Base-by-base conservation (phyloP, 2,329 filamentous ascomycete genomes). In the Ascochyta viciae-villosae region DNA sequence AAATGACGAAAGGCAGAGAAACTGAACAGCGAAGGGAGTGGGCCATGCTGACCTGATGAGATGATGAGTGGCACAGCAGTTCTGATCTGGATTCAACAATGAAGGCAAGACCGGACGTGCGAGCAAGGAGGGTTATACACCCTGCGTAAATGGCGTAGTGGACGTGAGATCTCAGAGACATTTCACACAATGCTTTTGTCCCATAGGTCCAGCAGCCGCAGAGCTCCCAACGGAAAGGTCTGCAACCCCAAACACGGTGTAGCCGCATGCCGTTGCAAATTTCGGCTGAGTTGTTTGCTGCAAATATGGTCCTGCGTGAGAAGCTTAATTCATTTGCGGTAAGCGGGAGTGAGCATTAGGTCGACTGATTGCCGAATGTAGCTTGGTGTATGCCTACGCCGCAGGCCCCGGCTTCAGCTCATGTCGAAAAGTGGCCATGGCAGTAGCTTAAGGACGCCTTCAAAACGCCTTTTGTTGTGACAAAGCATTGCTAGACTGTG, bases 361-460 rank as follows among this genome's bases (percentile, higher is more conserved):
- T 39, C 39, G 23, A 48, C 29, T 34, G 31, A 33, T 49, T 54
- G 39, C 60, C 60, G 31, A 45, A 63, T 48, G 42, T 19, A 52
- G 56, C 47, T 57, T 60, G 55, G 62, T 48, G 60, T 54, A 60
- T 57, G 58, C 58, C 53, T 57, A 54, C 57, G 51, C 61, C 57
- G 48, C 41, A 50, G 40, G 46, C 53, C 38, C 38, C 47, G 47
- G 37, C 52, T 35, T 48, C 44, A 50, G 56, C 53, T 54, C 33
- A 43, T 19, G 54, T 55, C 56, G 42, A 34, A 29, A 35, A 37
- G 50, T 39, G 62, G 58, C 51, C 57, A 58, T 47, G 42, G 59
- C 62, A 48, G 38, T 45, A 51, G 50, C 43, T 54, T 53, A 50
- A 57, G 53, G 41, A 51, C 54, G 57, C 41, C 40, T 27, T 23